These are phyloP conservation scores for Neurospora terricola DNA, from an alignment of 495 filamentous ascomycete species.

Conservation along the genomic window DNA sequence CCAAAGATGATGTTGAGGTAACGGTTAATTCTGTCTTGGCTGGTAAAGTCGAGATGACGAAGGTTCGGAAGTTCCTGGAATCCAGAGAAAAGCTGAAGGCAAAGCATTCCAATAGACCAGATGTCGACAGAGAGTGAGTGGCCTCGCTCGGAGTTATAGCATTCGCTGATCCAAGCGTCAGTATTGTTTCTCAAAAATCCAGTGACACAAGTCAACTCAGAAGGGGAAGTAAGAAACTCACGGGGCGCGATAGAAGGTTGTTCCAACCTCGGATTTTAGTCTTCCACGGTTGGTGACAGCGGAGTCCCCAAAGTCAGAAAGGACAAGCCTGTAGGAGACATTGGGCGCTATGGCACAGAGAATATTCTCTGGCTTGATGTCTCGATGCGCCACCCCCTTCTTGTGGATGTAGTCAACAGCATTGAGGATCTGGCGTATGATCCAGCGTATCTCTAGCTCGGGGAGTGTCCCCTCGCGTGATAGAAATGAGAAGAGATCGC, in stretches of 20 bases:
- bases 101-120: constrained; percentile 39
- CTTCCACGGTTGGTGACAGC: constrained; percentile 33
- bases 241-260: constrained; percentile 60
- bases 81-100: constrained; percentile 15
- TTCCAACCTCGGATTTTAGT: constrained; percentile 56
- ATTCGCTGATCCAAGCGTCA: constrained; percentile 12
- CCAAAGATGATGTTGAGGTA: constrained; percentile 35
- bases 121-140: constrained; percentile 28
- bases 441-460: constrained; percentile 65
- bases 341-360: constrained; percentile 55
- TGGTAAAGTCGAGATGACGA: constrained; percentile 3
- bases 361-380: constrained; percentile 94
- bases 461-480: constrained; percentile 39
- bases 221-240: constrained; percentile 30
- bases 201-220: not conserved
- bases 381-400: constrained; percentile 75
- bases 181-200: not conserved
- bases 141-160: constrained; percentile 6
- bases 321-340: constrained; percentile 45
- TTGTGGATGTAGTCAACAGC: constrained; percentile 74
- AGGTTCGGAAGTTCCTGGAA: constrained; percentile 5
- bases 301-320: constrained; percentile 68
- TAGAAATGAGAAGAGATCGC: constrained; percentile 50
- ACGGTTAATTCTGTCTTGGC: constrained; percentile 5
- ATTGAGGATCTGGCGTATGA: constrained; percentile 72